phyloP scores from a whole-genome alignment of 2,329 filamentous ascomycete genomes.

The Penicillium sp. region DNA sequence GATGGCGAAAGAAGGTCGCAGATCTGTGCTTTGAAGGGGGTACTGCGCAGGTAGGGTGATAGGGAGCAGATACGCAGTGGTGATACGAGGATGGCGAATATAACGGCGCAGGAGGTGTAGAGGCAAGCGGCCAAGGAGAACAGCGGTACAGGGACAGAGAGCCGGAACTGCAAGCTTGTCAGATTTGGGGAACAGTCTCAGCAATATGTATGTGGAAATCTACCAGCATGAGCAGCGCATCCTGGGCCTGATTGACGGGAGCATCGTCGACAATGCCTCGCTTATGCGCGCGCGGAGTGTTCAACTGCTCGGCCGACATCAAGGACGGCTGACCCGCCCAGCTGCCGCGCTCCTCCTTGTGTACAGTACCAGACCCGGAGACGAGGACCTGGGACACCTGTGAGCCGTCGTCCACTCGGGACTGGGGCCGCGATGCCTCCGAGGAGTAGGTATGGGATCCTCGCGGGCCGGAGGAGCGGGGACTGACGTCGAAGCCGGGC shows the following conservation, averaged over 20 bases:
- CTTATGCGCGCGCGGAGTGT: constrained; percentile 26
- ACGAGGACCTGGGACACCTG: constrained; percentile 25
- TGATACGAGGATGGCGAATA: constrained; percentile 49
- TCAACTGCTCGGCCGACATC: constrained; percentile 31
- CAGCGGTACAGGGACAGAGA: constrained; percentile 52
- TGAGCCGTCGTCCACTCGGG: constrained; percentile 21
- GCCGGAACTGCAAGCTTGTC: constrained; percentile 45
- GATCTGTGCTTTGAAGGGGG: constrained; percentile 48
- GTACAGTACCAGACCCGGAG: constrained; percentile 20
- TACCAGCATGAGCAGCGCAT: constrained; percentile 46
- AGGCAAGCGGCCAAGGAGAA: constrained; percentile 52
- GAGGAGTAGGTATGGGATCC: constrained; percentile 22
- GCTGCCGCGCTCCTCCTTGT: constrained; percentile 33
- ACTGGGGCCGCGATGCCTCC: constrained; percentile 22
- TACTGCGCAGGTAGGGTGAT: constrained; percentile 41
- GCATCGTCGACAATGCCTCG: constrained; percentile 27
- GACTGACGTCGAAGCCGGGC: constrained; percentile 14
- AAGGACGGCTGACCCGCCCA: constrained; percentile 35
- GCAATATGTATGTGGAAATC: constrained; percentile 4
- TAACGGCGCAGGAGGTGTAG: constrained; percentile 51
- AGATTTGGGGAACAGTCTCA: not conserved
- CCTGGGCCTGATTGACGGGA: constrained; percentile 30
- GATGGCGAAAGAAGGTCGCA: constrained; percentile 51
- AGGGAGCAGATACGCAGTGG: constrained; percentile 53
- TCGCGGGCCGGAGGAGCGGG: constrained; percentile 24